Evolutionary conservation across 345 rosid species (phyloP).

Genomic region (Gossypium ekmanianum): DNA sequence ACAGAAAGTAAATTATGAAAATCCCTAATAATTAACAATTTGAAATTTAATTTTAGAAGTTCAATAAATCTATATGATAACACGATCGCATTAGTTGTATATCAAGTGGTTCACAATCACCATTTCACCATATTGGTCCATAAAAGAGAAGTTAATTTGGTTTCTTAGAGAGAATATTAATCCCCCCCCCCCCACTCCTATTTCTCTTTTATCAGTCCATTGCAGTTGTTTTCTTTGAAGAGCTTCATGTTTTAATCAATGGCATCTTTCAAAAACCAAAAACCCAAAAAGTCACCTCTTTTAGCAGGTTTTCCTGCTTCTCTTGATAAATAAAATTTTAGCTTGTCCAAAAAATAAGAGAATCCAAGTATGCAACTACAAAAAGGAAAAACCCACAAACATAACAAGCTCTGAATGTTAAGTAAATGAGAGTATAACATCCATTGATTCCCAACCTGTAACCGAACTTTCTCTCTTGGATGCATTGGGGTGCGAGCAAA

Average conservation of each 20-base stretch:
- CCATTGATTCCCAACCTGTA: constrained; percentile 11
- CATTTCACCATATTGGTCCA: background rate
- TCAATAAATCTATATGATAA: background rate
- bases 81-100: background rate
- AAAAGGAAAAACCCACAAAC: background rate
- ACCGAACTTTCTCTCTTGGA: background rate
- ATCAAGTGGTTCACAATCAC: constrained; percentile 4
- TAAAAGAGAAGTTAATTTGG: background rate
- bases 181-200: too few species aligned
- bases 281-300: background rate
- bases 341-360: background rate
- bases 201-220: background rate
- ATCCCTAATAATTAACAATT: background rate
- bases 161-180: background rate
- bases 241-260: constrained; percentile 4
- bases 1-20: background rate
- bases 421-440: background rate
- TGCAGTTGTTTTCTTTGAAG: background rate
- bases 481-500: constrained; percentile 11
- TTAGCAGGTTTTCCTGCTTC: constrained; percentile 7
- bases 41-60: background rate
- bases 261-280: constrained; percentile 2
- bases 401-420: background rate
- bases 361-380: background rate
- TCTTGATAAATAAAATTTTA: background rate